Evolutionary conservation across 1,284 basidiomycete species (phyloP), one percentile per base, ranked within the genome.

Genomic region (Phenoliferia sp.): DNA sequence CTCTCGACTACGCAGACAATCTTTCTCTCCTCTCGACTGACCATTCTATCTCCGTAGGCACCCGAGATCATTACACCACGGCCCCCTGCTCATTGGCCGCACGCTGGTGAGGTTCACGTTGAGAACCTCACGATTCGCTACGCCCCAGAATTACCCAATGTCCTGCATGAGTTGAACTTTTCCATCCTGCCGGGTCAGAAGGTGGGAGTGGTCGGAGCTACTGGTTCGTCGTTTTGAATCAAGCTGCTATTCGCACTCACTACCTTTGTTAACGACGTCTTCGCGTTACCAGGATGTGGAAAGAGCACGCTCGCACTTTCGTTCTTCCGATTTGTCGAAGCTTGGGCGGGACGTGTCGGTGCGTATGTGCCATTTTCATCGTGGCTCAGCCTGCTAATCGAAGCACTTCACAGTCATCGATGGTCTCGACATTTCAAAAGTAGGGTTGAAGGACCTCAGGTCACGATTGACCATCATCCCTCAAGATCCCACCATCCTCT

Each of bases 281-380:
- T 9, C 15, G n/a, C n/a, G n/a, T n/a, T n/a, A 44, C 3, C 56
- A 58, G 56, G 19, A 59, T 84, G 85, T 69, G 90, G 88, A n/a
- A 90, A 90, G 78, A 87, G 86, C 22, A 93, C 91, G 0, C 80
- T 95, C 34, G 91, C 90, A 0, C 92, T 91, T 86, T 88, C 65
- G 15, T 64, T 97, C 33, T 79, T 98, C 71, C 86, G 94, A 68
- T 96, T 97, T 75, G 88, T 89, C 9, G 94, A 98, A 75, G 92
- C 93, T 0, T 82, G 85, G 2, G 80, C 81, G 17, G 94, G 94
- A 0, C 84, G 82, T 59, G 94, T 97, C 69, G 39, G 57, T 64
- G 54, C 22, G 63, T 34, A 12, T 31, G n/a, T 35, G 22, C 15
- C 31, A n/a, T 29, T 28, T 22, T 61, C 9, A 26, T 9, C 15